Conservation (phyloP, 169 alveolate species). For the Plasmodium ovale region DNA sequence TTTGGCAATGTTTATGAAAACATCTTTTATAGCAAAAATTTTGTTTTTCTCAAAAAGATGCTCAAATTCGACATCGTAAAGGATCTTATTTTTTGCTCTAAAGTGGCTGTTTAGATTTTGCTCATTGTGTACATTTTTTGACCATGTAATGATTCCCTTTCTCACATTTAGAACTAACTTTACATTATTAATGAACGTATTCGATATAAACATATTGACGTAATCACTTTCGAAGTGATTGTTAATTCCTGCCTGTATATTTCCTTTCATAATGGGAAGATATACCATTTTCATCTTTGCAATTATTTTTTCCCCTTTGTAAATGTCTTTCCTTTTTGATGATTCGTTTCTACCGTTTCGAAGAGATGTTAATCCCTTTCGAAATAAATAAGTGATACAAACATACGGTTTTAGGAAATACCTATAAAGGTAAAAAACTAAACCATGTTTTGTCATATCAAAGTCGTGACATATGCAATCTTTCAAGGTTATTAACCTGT, state of each 20-base stretch:
- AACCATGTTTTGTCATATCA: constrained; percentile 44
- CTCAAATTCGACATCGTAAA: constrained; percentile 24
- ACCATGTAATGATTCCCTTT: background rate
- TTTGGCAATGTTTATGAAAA: constrained; percentile 14
- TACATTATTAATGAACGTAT: constrained; percentile 33
- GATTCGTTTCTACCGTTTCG: background rate
- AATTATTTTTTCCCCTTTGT: background rate
- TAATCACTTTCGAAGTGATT: constrained; percentile 11
- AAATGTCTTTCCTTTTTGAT: background rate
- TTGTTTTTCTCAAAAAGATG: constrained; percentile 16
- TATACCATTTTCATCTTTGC: background rate
- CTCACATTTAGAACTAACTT: constrained; percentile 14
- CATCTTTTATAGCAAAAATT: constrained; percentile 26
- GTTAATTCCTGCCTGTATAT: constrained; percentile 22
- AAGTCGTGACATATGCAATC: constrained; percentile 42
- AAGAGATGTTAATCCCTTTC: background rate
- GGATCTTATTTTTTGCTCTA: background rate
- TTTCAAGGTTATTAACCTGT: constrained; percentile 7
- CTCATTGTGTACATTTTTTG: constrained; percentile 18
- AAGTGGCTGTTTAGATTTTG: background rate
- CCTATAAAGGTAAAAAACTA: constrained; percentile 15
- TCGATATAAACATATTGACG: constrained; percentile 19
- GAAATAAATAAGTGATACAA: constrained; percentile 15
- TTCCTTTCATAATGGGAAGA: constrained; percentile 37
- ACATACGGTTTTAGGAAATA: constrained; percentile 36